Percentiles rank a stretch among this genome's conserved stretches.
phyloP scores from a whole-genome alignment of 2,329 filamentous ascomycete species.

The Pseudogymnoascus sp. region DNA sequence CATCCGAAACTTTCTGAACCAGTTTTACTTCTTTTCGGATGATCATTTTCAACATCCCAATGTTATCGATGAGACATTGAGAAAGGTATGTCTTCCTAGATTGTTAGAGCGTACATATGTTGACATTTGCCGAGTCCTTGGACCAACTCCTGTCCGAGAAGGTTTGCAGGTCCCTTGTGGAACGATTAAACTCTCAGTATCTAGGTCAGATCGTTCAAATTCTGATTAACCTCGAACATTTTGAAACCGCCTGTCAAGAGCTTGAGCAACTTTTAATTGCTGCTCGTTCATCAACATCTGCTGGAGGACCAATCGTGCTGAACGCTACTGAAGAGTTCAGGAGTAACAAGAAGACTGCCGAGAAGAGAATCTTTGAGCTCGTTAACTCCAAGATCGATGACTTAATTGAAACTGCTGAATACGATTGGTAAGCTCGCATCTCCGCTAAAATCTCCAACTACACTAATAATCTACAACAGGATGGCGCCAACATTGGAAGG shows the following conservation, averaged over 20 bases:
- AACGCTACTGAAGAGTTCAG: conserved; percentile 80
- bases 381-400: conserved; percentile 99
- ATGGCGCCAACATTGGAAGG: conserved; percentile 51
- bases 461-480: conserved; percentile 27
- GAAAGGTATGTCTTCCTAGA: conserved; percentile 45
- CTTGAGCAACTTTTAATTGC: conserved; percentile 79
- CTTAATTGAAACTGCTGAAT: conserved; percentile 92
- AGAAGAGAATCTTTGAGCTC: conserved; percentile 95
- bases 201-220: conserved; percentile 98
- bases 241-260: conserved; percentile 86
- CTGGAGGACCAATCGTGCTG: conserved; percentile 70
- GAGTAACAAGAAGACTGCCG: conserved; percentile 87
- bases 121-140: conserved; percentile 51
- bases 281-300: conserved; percentile 72
- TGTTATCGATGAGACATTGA: conserved; percentile 84
- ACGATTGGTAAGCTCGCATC: conserved; percentile 65
- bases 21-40: conserved; percentile 96
- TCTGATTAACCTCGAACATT: conserved; percentile 93
- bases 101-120: neutral
- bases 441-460: neutral
- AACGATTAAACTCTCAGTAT: conserved; percentile 84
- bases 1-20: conserved; percentile 93
- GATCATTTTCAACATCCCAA: conserved; percentile 89
- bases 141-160: conserved; percentile 90
- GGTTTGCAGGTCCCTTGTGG: conserved; percentile 83